phyloP scores from a whole-genome alignment of 306 rosid species.

The Biancaea sappan region DNA sequence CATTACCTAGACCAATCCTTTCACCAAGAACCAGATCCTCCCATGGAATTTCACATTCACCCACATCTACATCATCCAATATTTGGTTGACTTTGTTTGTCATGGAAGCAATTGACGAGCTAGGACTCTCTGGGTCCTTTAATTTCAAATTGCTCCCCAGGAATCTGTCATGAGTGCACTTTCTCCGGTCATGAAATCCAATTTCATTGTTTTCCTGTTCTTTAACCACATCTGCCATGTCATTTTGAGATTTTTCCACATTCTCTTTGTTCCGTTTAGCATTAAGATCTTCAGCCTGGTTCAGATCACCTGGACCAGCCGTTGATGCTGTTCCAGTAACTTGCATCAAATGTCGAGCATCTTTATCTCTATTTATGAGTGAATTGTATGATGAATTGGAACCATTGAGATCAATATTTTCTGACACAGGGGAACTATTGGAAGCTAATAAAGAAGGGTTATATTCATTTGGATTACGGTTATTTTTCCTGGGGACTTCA shows the following conservation, averaged over 20 bases:
- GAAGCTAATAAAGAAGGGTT: conserved; percentile 58
- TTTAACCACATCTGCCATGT: conserved; percentile 31
- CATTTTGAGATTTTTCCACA: conserved; percentile 42
- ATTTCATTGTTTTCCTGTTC: conserved; percentile 49
- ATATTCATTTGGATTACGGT: conserved; percentile 66
- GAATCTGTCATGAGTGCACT: conserved; percentile 62
- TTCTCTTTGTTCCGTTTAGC: conserved; percentile 40
- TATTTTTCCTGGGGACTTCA: conserved; percentile 68
- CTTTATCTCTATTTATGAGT: conserved; percentile 42
- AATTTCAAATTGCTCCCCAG: conserved; percentile 60
- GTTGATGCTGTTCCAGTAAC: conserved; percentile 40
- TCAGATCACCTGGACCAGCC: conserved; percentile 36
- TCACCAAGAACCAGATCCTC: conserved; percentile 91
- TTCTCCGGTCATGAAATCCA: conserved; percentile 54
- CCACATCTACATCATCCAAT: conserved; percentile 90
- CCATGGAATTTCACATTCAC: conserved; percentile 96
- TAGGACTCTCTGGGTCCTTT: conserved; percentile 66
- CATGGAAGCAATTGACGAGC: conserved; percentile 52
- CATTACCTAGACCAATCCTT: conserved; percentile 95
- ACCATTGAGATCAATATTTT: conserved; percentile 50
- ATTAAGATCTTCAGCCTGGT: conserved; percentile 46
- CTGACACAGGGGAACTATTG: conserved; percentile 54
- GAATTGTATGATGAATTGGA: conserved; percentile 46
- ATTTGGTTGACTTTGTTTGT: conserved; percentile 66
- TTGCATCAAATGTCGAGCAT: conserved; percentile 39